Conservation (phyloP, 345 rosid species). For the Acer saccharum region DNA sequence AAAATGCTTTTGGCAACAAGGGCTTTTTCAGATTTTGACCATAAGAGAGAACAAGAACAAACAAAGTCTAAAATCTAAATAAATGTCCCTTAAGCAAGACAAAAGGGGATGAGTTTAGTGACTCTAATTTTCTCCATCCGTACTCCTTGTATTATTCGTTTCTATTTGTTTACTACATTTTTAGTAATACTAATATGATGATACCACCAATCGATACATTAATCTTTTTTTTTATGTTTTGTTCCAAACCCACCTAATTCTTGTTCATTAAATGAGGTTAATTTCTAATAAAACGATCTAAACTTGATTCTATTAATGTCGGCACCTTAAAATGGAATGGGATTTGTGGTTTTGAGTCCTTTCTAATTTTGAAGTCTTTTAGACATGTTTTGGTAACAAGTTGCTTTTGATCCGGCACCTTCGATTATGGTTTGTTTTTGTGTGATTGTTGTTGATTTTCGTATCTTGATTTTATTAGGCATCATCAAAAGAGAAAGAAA, state of each 20-base stretch:
- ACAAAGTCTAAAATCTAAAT: no score
- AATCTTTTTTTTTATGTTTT: background rate
- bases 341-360: background rate
- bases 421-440: background rate
- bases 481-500: background rate
- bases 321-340: background rate
- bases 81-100: constrained; percentile 24
- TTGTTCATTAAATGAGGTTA: background rate
- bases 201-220: background rate
- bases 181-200: background rate
- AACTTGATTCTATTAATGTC: background rate
- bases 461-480: background rate
- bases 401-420: background rate
- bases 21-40: constrained; percentile 24
- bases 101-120: constrained; percentile 11
- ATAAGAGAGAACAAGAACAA: background rate
- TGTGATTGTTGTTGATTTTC: background rate
- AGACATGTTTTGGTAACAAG: background rate
- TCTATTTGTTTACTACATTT: background rate
- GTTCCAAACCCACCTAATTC: constrained; percentile 12
- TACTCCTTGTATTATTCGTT: background rate
- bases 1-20: constrained; percentile 1
- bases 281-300: background rate
- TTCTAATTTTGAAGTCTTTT: background rate
- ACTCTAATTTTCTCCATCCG: constrained; percentile 10